A percentile compares a stretch with the other conserved stretches of the same genome.
Evolutionary conservation across 2,329 filamentous ascomycete genomes (phyloP).

Genomic region (Drechslerella stenobrocha): DNA sequence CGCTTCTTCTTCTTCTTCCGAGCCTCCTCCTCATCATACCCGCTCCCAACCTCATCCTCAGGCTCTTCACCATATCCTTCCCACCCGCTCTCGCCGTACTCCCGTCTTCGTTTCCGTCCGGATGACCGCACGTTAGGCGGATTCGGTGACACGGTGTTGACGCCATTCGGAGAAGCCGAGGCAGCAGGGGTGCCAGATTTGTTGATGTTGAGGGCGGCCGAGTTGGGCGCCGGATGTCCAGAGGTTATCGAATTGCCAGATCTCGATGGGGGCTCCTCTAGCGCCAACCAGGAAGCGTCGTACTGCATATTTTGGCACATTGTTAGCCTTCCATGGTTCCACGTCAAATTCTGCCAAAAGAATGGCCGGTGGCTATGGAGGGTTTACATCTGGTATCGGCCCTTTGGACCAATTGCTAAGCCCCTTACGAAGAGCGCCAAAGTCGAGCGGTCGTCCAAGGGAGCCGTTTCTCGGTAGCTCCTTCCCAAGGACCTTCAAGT

Average conservation of each 20-base stretch:
- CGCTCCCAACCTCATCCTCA: constrained; percentile 57
- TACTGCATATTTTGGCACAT: constrained; percentile 46
- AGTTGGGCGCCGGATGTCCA: constrained; percentile 27
- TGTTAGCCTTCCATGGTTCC: constrained; percentile 33
- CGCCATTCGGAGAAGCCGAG: constrained; percentile 36
- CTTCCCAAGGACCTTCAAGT: constrained; percentile 56
- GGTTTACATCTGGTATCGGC: constrained; percentile 43
- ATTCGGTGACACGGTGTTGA: constrained; percentile 42
- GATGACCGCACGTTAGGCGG: constrained; percentile 37
- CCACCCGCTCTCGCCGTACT: constrained; percentile 47
- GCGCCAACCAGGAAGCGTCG: constrained; percentile 51
- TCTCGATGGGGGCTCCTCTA: constrained; percentile 51
- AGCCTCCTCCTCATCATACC: constrained; percentile 56
- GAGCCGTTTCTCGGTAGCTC: constrained; percentile 53
- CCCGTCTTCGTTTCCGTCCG: constrained; percentile 38
- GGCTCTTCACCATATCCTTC: constrained; percentile 58
- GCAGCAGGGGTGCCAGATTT: constrained; percentile 36
- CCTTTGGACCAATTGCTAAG: constrained; percentile 45
- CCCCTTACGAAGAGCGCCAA: constrained; percentile 40
- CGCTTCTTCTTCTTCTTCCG: constrained; percentile 50
- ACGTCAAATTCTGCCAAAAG: no score
- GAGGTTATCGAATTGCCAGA: constrained; percentile 28
- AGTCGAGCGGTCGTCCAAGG: constrained; percentile 33
- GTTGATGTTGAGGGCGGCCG: constrained; percentile 27
- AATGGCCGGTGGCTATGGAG: no score